Percentiles rank a stretch among this genome's conserved stretches.
Conservation (phyloP, 1,139 yeast genomes). For the Candida sanyaensis region DNA sequence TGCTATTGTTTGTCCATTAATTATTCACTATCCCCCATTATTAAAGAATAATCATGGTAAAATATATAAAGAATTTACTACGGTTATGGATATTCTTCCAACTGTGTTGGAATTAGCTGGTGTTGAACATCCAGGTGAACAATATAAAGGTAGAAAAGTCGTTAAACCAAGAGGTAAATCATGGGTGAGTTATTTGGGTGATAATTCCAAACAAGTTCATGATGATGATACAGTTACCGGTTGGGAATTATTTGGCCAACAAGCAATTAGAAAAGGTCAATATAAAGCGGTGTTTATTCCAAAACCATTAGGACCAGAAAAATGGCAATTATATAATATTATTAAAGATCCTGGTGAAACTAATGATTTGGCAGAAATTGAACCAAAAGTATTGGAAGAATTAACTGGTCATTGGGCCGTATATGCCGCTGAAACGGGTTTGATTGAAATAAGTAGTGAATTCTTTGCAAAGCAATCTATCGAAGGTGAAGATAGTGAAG, state of each 20-base stretch:
- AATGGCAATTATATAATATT: constrained; percentile 53
- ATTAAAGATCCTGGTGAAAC: constrained; percentile 50
- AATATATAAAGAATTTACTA: constrained; percentile 41
- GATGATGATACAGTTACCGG: constrained; percentile 52
- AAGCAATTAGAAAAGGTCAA: constrained; percentile 53
- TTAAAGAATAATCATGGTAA: constrained; percentile 24
- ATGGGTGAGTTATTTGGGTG: constrained; percentile 34
- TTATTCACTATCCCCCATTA: constrained; percentile 41
- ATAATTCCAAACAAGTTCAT: constrained; percentile 32
- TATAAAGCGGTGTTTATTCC: constrained; percentile 53
- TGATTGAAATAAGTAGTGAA: constrained; percentile 33
- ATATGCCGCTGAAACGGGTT: constrained; percentile 57
- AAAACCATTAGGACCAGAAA: constrained; percentile 48
- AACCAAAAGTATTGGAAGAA: constrained; percentile 36
- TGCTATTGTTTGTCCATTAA: constrained; percentile 56
- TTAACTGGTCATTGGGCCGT: constrained; percentile 50
- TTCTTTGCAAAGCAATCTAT: constrained; percentile 14
- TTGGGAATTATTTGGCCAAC: constrained; percentile 60
- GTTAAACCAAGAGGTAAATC: constrained; percentile 44
- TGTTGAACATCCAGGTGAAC: constrained; percentile 42
- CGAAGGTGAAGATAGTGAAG: constrained; percentile 13
- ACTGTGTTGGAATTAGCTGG: constrained; percentile 52
- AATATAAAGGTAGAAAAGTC: constrained; percentile 39
- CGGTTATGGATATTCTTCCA: constrained; percentile 61
- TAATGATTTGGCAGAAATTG: constrained; percentile 34